These are phyloP conservation scores for Phialocephala sp. DNA, from an alignment of 2,329 filamentous ascomycete genomes.

Conservation along the genomic window DNA sequence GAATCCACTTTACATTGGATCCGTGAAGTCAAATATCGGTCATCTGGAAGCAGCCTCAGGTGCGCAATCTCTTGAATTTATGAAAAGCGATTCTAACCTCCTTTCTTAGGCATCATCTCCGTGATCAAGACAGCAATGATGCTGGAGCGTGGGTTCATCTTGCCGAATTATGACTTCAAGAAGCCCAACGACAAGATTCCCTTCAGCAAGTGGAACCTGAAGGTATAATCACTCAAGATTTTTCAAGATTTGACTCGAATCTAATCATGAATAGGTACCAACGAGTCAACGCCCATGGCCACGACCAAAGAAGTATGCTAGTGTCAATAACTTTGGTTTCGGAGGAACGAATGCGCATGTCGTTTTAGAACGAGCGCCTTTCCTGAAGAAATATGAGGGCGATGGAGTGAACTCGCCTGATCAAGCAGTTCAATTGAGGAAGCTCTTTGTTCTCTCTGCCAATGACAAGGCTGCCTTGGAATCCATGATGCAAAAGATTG, in stretches of 20 bases:
- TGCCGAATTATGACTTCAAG: slow-evolving; percentile 43
- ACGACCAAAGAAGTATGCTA: slow-evolving; percentile 53
- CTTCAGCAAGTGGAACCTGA: slow-evolving; percentile 46
- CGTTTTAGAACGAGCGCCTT: slow-evolving; percentile 44
- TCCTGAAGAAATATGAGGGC: slow-evolving; percentile 36
- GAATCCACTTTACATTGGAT: slow-evolving; percentile 37
- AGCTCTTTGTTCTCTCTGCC: slow-evolving; percentile 37
- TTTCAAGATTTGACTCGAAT: neutral
- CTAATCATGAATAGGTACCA: slow-evolving; percentile 37
- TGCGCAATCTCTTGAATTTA: slow-evolving; percentile 8
- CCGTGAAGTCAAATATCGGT: slow-evolving; percentile 43
- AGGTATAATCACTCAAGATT: slow-evolving; percentile 35
- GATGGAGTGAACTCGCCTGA: slow-evolving; percentile 19
- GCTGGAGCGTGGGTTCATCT: slow-evolving; percentile 40
- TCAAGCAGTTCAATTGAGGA: slow-evolving; percentile 39
- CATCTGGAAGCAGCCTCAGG: slow-evolving; percentile 44
- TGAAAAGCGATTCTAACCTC: slow-evolving; percentile 3
- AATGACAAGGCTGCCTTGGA: slow-evolving; percentile 38
- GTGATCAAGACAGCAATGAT: slow-evolving; percentile 41
- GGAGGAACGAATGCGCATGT: slow-evolving; percentile 46
- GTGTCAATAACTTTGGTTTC: slow-evolving; percentile 48
- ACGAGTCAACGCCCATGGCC: slow-evolving; percentile 40
- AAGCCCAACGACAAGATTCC: slow-evolving; percentile 48
- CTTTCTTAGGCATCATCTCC: slow-evolving; percentile 32
- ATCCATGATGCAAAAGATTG: slow-evolving; percentile 39